A percentile compares a stretch with the other conserved stretches of the same genome.
Evolutionary conservation across 2,329 filamentous ascomycete genomes (phyloP).

Genomic region (Truncatella angustata): DNA sequence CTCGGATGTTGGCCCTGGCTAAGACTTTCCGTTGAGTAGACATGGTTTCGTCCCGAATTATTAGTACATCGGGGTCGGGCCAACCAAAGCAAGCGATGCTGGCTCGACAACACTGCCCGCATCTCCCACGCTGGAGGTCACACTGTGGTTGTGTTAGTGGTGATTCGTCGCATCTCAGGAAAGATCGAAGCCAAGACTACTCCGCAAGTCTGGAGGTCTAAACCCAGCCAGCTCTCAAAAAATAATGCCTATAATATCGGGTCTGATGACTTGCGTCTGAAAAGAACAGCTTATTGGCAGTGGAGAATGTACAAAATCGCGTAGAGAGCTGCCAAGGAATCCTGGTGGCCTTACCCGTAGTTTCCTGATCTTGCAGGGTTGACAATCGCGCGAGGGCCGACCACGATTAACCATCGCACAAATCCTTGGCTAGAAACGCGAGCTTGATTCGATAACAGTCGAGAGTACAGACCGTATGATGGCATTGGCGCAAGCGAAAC

Average conservation of each 20-base stretch:
- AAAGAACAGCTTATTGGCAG: too few relatives aligned
- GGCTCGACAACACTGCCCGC: slow-evolving; percentile 24
- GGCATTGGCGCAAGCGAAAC: neutral
- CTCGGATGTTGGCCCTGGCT: neutral
- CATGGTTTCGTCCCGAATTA: slow-evolving; percentile 22
- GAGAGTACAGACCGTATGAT: neutral
- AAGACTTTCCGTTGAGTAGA: slow-evolving; percentile 15
- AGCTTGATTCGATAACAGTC: neutral
- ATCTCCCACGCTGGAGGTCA: slow-evolving; percentile 16
- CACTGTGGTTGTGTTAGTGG: slow-evolving; percentile 14
- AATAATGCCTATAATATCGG: too few relatives aligned
- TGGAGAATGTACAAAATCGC: too few relatives aligned
- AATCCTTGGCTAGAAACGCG: neutral
- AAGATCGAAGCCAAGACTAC: too few relatives aligned
- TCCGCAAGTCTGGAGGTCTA: neutral
- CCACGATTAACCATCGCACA: slow-evolving; percentile 22
- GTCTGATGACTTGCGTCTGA: too few relatives aligned
- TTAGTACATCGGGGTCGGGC: slow-evolving; percentile 19
- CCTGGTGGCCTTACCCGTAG: slow-evolving; percentile 16
- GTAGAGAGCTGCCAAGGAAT: neutral
- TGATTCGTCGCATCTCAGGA: neutral
- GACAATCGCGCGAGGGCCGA: slow-evolving; percentile 19
- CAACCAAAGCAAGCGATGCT: slow-evolving; percentile 23
- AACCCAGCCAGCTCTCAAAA: too few relatives aligned
- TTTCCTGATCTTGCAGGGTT: slow-evolving; percentile 22